phyloP scores from a whole-genome alignment of 768 basidiomycete species.

The Panaeolus papilionaceus region DNA sequence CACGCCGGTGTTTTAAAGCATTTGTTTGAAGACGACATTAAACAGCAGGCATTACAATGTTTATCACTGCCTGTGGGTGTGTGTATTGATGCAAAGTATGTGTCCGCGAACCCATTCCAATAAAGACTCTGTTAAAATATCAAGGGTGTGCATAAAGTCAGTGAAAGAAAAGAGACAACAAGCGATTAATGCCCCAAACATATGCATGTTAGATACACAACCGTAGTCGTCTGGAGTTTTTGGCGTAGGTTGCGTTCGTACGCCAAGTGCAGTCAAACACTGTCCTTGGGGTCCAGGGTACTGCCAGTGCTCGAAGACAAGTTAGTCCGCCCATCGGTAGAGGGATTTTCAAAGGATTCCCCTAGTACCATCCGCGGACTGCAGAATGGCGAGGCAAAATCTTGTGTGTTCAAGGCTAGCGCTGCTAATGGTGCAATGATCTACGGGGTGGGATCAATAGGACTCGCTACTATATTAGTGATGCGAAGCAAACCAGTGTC shows the following conservation, averaged over 20 bases:
- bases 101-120: background rate
- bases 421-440: background rate
- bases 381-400: background rate
- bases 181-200: no score
- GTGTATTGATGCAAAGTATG: background rate
- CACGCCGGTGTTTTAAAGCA: background rate
- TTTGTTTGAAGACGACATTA: background rate
- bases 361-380: constrained; percentile 1
- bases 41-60: background rate
- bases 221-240: background rate
- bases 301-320: background rate
- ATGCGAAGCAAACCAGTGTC: background rate
- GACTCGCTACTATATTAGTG: background rate
- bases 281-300: constrained; percentile 2
- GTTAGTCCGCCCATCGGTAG: background rate
- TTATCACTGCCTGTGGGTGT: background rate
- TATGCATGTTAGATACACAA: background rate
- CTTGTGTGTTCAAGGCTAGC: no score
- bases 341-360: background rate
- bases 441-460: background rate
- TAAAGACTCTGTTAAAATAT: background rate
- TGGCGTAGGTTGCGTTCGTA: background rate
- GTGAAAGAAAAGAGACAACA: background rate
- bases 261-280: constrained; percentile 9
- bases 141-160: background rate